phyloP scores from a whole-genome alignment of 202 grass and related monocot species.

The Carex sylvatica region DNA sequence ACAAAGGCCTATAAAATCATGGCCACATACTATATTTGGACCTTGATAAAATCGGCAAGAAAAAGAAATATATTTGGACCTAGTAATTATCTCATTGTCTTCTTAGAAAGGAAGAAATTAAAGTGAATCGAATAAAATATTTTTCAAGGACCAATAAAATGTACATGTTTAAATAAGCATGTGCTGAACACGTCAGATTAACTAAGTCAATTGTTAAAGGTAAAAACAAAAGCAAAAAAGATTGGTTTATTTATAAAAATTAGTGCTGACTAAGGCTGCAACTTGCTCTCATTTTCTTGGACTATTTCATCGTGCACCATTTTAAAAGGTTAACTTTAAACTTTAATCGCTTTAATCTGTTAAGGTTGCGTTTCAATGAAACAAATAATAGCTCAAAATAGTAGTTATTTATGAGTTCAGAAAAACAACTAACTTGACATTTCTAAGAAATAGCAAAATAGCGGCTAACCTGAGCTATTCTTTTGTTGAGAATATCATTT shows the following conservation, averaged over 20 bases:
- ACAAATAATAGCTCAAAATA: no score
- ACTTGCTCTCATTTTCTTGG: neutral
- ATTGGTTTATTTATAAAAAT: neutral
- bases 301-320: neutral
- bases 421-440: no score
- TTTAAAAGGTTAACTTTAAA: no score
- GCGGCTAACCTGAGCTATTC: no score
- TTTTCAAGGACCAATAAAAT: neutral
- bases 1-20: neutral
- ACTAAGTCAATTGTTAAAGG: conserved; percentile 3
- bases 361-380: no score
- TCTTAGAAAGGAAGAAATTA: neutral
- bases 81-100: neutral
- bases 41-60: neutral
- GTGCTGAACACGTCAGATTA: conserved; percentile 17
- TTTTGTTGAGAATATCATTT: no score
- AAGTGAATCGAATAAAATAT: neutral
- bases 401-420: no score
- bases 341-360: no score
- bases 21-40: neutral
- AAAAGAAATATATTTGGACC: neutral
- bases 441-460: no score
- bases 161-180: neutral
- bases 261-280: neutral
- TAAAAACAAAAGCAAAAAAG: neutral